Percentiles rank a stretch among this genome's conserved stretches.
These are phyloP conservation scores for Mycena pura DNA, from an alignment of 768 basidiomycete species.

Conservation along the genomic window DNA sequence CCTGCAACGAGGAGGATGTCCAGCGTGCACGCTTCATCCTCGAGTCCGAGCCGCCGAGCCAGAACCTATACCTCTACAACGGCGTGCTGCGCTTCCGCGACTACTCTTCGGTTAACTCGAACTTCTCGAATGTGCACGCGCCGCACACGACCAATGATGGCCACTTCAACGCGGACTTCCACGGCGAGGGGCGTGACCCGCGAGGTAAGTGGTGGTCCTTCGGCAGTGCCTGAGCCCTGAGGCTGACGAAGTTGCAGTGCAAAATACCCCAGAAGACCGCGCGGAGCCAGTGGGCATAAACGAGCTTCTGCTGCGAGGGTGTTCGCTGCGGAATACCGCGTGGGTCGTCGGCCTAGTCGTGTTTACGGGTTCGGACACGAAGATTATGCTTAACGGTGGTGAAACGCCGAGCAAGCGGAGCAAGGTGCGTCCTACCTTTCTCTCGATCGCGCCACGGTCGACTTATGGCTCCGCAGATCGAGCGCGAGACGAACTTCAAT, in stretches of 20 bases:
- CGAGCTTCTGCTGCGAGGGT: conserved; percentile 91
- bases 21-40: conserved; percentile 87
- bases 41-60: conserved; percentile 93
- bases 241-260: background rate
- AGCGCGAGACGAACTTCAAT: conserved; percentile 98
- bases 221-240: background rate
- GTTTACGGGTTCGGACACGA: conserved; percentile 92
- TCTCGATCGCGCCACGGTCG: background rate
- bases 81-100: conserved; percentile 75
- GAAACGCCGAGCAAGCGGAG: conserved; percentile 95
- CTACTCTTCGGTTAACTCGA: conserved; percentile 11
- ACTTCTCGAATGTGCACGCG: conserved; percentile 21
- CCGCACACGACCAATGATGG: conserved; percentile 3
- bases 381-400: conserved; percentile 92
- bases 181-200: background rate
- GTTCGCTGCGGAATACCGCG: conserved; percentile 84
- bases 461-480: conserved; percentile 56
- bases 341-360: conserved; percentile 96
- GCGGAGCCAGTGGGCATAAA: conserved; percentile 83
- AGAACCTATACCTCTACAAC: conserved; percentile 91
- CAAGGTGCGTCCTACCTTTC: conserved; percentile 47
- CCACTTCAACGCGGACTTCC: conserved; percentile 10
- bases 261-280: conserved; percentile 13
- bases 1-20: conserved; percentile 82
- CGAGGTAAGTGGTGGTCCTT: background rate